These are phyloP conservation scores for Ceratobasidium sp. DNA, from an alignment of 1,284 basidiomycete genomes.

Conservation along the genomic window DNA sequence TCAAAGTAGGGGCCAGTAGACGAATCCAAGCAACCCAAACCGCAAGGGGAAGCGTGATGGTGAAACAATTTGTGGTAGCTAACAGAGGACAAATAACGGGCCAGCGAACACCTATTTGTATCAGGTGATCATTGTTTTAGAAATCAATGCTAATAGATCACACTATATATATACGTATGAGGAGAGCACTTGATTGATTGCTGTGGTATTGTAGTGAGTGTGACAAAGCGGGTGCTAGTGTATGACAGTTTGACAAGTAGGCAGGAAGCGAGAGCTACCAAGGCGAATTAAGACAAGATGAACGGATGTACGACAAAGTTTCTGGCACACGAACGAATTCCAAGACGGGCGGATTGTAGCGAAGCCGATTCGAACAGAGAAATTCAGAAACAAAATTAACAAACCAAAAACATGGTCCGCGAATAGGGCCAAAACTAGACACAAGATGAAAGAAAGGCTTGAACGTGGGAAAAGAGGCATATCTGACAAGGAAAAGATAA, in stretches of 20 bases:
- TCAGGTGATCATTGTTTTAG: slow-evolving; percentile 22
- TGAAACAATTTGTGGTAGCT: no score
- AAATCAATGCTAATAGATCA: background rate
- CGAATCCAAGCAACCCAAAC: no score
- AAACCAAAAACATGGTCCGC: background rate
- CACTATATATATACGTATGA: background rate
- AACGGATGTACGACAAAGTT: slow-evolving; percentile 34
- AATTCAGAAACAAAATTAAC: slow-evolving; percentile 42
- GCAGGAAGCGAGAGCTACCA: slow-evolving; percentile 12
- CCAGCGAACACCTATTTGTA: slow-evolving; percentile 11
- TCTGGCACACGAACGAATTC: slow-evolving; percentile 43
- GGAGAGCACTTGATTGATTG: slow-evolving; percentile 33
- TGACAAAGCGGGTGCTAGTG: slow-evolving; percentile 28
- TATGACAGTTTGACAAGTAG: slow-evolving; percentile 36
- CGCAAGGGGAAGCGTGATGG: no score
- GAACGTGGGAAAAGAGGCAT: background rate
- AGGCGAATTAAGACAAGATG: slow-evolving; percentile 10
- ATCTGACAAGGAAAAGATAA: slow-evolving; percentile 21
- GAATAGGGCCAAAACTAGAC: background rate
- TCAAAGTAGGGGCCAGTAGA: no score
- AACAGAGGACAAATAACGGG: slow-evolving; percentile 22
- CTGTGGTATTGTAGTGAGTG: slow-evolving; percentile 31
- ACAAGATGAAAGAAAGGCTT: slow-evolving; percentile 19
- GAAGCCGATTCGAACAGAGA: slow-evolving; percentile 38
- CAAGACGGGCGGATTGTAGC: slow-evolving; percentile 17